Evolutionary conservation across 2,329 filamentous ascomycete genomes (phyloP), one percentile per base, ranked within the genome.

Genomic region (Sclerotinia glacialis): DNA sequence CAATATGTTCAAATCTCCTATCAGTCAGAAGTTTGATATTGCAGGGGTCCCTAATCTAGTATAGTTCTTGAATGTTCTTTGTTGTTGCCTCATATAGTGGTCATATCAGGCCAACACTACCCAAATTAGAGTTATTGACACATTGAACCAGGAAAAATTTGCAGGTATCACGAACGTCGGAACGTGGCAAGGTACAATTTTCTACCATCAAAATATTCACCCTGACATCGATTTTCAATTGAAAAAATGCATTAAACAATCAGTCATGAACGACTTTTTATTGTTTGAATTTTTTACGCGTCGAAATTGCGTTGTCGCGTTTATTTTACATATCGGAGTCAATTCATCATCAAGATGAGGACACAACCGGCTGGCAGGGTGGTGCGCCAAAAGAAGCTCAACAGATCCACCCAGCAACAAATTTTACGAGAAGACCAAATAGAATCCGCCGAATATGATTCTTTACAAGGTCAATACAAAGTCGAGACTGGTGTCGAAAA

Each of bases 401-500:
- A 68, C 55, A 72, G 72, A 69, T 67, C 67, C 47, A 71, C 69
- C 49, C 68, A 67, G 7, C 75, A 76, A 69, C 70, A 66, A 31
- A 71, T 99, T 74, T 86, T 97, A 76, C 87, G 90, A 78, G 94
- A 98, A 81, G 85, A 92, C 79, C 91, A 98, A 77, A 90, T 98
- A 80, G 93, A 97, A 77, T 84, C 89, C 76, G 86, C 84, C 76
- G 87, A 93, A 79, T 96, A 97, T 79, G 86, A 89, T 66, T 73
- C 74, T 72, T 86, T 91, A 75, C 88, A 94, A 77, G 90, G 90
- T 73, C 89, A 86, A 82, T 87, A 84, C 81, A 92, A 89, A 76
- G 92, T 97, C 77, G 93, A 95, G 77, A 97, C 93, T 72, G 95
- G 95, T 80, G 95, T 99, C 74, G 95, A 99, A 80, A 93, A 96